phyloP scores from a whole-genome alignment of 805 yeast species.

The Saccharomyces mikatae region DNA sequence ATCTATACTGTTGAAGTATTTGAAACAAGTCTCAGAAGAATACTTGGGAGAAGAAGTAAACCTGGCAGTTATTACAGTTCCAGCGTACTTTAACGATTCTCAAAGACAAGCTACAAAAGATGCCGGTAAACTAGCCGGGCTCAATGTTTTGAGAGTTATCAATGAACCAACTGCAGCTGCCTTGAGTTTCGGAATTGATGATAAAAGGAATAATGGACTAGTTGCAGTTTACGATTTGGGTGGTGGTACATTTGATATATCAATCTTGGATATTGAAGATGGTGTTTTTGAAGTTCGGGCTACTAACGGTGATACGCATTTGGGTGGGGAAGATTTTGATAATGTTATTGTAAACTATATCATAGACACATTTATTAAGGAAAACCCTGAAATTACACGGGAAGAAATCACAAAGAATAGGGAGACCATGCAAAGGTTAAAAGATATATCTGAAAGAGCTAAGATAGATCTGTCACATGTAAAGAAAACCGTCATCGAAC shows the following conservation, averaged over 20 bases:
- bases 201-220: slow-evolving; percentile 27
- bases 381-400: slow-evolving; percentile 37
- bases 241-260: slow-evolving; percentile 81
- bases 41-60: slow-evolving; percentile 45
- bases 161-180: slow-evolving; percentile 88
- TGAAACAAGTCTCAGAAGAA: slow-evolving; percentile 58
- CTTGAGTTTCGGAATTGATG: slow-evolving; percentile 67
- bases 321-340: slow-evolving; percentile 85
- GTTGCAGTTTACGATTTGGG: slow-evolving; percentile 63
- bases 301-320: slow-evolving; percentile 77
- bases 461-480: slow-evolving; percentile 70
- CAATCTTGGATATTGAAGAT: slow-evolving; percentile 67
- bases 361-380: slow-evolving; percentile 46
- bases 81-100: slow-evolving; percentile 76
- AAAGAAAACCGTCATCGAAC: slow-evolving; percentile 48
- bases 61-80: slow-evolving; percentile 77
- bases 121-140: slow-evolving; percentile 69
- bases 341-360: slow-evolving; percentile 52
- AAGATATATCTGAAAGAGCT: slow-evolving; percentile 72
- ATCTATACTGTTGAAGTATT: slow-evolving; percentile 52
- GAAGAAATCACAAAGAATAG: slow-evolving; percentile 37
- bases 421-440: slow-evolving; percentile 60
- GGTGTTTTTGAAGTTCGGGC: slow-evolving; percentile 78
- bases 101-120: slow-evolving; percentile 80
- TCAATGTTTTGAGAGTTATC: slow-evolving; percentile 65